These are phyloP conservation scores for Epithemia pelagica DNA, from an alignment of 108 stramenopile genomes.

Conservation along the genomic window DNA sequence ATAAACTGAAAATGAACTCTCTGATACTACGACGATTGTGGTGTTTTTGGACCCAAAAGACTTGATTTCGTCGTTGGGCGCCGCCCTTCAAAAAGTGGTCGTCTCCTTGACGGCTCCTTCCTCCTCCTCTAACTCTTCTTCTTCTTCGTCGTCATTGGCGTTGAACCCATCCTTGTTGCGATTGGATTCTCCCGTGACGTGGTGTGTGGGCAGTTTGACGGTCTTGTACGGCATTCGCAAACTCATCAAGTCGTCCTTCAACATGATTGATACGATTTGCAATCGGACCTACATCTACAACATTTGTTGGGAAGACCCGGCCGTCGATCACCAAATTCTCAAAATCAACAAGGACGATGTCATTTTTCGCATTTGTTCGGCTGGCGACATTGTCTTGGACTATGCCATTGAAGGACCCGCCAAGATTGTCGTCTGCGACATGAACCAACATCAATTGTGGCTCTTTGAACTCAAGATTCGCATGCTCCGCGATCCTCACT, in stretches of 20 bases:
- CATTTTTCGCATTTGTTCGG: constrained; percentile 52
- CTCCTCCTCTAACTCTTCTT: too few species aligned
- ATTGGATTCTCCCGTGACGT: background rate
- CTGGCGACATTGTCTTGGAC: constrained; percentile 52
- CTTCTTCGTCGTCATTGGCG: too few species aligned
- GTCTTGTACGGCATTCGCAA: background rate
- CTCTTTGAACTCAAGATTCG: constrained; percentile 58
- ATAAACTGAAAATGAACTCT: too few species aligned
- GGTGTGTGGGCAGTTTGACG: background rate
- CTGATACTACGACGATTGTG: too few species aligned
- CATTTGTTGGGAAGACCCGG: constrained; percentile 64
- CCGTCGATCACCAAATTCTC: constrained; percentile 47
- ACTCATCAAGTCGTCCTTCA: constrained; percentile 15
- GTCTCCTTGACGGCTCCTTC: too few species aligned
- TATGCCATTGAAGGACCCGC: constrained; percentile 54
- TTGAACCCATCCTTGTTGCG: too few species aligned
- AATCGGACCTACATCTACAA: constrained; percentile 63
- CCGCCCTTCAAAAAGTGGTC: too few species aligned
- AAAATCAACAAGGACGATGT: constrained; percentile 43
- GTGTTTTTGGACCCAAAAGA: too few species aligned
- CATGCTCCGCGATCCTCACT: constrained; percentile 46
- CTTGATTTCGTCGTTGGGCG: too few species aligned
- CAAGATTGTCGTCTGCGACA: constrained; percentile 58
- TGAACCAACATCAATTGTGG: constrained; percentile 55
- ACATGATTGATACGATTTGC: constrained; percentile 47